These are phyloP conservation scores for Yamadazyma dushanensis DNA, from an alignment of 1,139 yeast genomes.

Conservation along the genomic window DNA sequence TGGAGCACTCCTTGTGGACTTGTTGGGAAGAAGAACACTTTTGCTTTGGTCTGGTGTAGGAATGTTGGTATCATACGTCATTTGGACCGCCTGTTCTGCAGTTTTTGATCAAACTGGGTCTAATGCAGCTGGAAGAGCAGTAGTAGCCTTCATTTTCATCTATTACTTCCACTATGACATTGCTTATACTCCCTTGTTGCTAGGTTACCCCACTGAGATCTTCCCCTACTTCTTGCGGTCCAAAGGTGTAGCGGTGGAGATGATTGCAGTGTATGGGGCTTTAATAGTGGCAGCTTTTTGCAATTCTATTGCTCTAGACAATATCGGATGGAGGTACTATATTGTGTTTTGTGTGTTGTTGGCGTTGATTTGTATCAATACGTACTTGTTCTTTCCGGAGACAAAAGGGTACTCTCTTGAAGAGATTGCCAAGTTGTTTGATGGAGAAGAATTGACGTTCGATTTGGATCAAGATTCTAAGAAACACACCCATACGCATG, in stretches of 20 bases:
- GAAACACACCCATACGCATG: no score
- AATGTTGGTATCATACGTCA: slow-evolving; percentile 42
- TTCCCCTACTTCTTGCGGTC: slow-evolving; percentile 26
- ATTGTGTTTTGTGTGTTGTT: slow-evolving; percentile 44
- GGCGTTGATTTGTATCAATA: slow-evolving; percentile 34
- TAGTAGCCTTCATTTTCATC: slow-evolving; percentile 48
- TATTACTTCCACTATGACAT: slow-evolving; percentile 47
- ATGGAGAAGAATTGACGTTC: slow-evolving; percentile 6
- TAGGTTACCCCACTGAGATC: slow-evolving; percentile 40
- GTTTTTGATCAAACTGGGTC: slow-evolving; percentile 11
- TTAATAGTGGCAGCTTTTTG: slow-evolving; percentile 24
- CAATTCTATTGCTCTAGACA: slow-evolving; percentile 31
- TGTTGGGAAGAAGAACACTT: slow-evolving; percentile 48
- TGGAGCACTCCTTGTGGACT: slow-evolving; percentile 44
- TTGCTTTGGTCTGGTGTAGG: slow-evolving; percentile 33
- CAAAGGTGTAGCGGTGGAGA: slow-evolving; percentile 37
- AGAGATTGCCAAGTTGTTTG: slow-evolving; percentile 30
- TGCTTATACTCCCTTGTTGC: slow-evolving; percentile 49
- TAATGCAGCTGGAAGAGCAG: slow-evolving; percentile 47
- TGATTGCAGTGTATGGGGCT: slow-evolving; percentile 43
- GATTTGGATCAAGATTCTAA: not conserved
- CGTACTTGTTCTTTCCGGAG: slow-evolving; percentile 45
- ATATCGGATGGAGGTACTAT: slow-evolving; percentile 44
- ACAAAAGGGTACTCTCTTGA: slow-evolving; percentile 48
- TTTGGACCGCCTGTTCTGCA: slow-evolving; percentile 24